Base-by-base conservation (phyloP, 306 rosid genomes). In the Clitoria ternatea region DNA sequence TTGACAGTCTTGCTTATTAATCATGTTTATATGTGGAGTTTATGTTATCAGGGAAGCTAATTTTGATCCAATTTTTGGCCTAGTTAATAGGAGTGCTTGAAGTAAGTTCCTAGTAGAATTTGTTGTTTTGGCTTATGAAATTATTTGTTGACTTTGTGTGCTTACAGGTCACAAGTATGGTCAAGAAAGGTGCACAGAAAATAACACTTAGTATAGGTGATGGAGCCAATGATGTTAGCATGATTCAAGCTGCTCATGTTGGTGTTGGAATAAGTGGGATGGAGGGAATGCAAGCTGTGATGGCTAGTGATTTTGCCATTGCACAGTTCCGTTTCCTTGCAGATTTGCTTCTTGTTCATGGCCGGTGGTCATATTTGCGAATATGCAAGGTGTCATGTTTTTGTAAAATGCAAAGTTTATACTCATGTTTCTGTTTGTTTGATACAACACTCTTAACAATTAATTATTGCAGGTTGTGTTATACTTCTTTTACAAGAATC, bases 201-300 rank as follows among this genome's bases (percentile, higher is more conserved):
- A 90, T 94, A 76, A 94, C 98, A 66, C 90, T 94, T 40, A 77
- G 97, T 75, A 90, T 94, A 77, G 98, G 98, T 80, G 98, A 93
- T 80, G 98, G 98, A 81, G 98, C 98, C 72, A 93, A 93, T 81
- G 98, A 93, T 82, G 98, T 93, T 56, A 93, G 98, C 85, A 93
- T 93, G 98, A 93, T 93, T 85, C 97, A 93, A 87, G 98, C 98
- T 74, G 96, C 98, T 80, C 98, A 94, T 77, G 96, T 94, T 80
- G 98, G 98, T 30, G 70, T 94, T 81, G 98, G 98, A 57, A 90
- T 94, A 76, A 90, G 97, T 81, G 98, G 98, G 64, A 71, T 87
- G 85, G 98, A 94, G 75, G 98, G 98, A 59, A 94, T 94, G 98
- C 98, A 94, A 77, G 98, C 98, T 66, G 98, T 94, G 79, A 94